Conservation (phyloP, 305 asterid species). For the Withania somnifera region DNA sequence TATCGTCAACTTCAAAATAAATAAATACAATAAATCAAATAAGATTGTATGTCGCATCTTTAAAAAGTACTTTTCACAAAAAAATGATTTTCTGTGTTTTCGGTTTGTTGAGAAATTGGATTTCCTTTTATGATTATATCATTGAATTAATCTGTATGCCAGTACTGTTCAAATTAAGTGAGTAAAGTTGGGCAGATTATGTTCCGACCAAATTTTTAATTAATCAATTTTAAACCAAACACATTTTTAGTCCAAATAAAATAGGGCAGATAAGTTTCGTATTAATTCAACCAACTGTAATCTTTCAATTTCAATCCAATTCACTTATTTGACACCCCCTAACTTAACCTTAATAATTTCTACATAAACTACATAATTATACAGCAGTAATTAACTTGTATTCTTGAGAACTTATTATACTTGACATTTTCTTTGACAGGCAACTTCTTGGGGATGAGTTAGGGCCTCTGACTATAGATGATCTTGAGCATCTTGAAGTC, state of each 20-base stretch:
- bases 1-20: not conserved
- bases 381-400: too few species aligned
- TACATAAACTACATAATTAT: too few species aligned
- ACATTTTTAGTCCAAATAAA: not conserved
- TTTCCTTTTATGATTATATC: not conserved
- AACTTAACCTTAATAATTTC: too few species aligned
- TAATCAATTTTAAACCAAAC: too few species aligned
- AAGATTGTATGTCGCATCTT: not conserved
- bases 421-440: slow-evolving; percentile 25
- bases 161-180: not conserved
- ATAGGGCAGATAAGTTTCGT: not conserved
- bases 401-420: not conserved
- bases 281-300: not conserved
- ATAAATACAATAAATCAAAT: not conserved
- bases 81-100: not conserved
- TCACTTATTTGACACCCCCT: too few species aligned
- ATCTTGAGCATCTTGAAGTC: slow-evolving; percentile 73
- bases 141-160: not conserved
- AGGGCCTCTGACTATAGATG: slow-evolving; percentile 74
- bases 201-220: not conserved
- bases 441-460: slow-evolving; percentile 94
- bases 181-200: too few species aligned
- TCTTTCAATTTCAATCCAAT: too few species aligned
- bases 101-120: not conserved
- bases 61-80: not conserved